Percentiles rank a stretch among this genome's conserved stretches.
phyloP scores from a whole-genome alignment of 306 rosid genomes.

The Alnus rubra region DNA sequence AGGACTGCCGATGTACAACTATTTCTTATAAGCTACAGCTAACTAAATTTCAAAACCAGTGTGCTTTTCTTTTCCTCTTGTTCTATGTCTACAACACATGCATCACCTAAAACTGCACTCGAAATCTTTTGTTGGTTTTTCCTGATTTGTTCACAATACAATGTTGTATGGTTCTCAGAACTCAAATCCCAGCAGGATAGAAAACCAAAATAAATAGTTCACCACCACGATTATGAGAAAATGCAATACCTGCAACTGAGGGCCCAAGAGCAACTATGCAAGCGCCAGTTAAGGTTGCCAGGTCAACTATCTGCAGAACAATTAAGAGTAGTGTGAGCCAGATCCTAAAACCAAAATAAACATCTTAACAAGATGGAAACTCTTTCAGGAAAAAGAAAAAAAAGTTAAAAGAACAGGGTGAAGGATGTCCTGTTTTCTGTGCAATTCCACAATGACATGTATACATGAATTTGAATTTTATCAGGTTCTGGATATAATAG shows the following conservation, averaged over 20 bases:
- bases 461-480: background rate
- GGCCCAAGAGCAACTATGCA: conserved; percentile 92
- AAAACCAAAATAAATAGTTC: background rate
- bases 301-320: conserved; percentile 75
- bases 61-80: background rate
- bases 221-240: background rate
- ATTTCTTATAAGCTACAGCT: background rate
- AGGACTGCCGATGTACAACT: background rate
- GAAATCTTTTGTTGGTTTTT: background rate
- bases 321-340: conserved; percentile 34
- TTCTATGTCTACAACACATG: background rate
- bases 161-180: conserved; percentile 1
- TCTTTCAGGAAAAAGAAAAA: background rate
- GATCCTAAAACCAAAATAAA: conserved; percentile 26
- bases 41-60: background rate
- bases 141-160: conserved; percentile 1
- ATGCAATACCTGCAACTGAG: conserved; percentile 78
- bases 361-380: conserved; percentile 11
- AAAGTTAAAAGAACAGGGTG: background rate
- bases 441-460: too few relatives aligned
- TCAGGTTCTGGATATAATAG: background rate
- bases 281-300: conserved; percentile 96
- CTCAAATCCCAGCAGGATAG: background rate
- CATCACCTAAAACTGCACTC: background rate
- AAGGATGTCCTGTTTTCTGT: background rate